Base-by-base conservation (phyloP, 495 filamentous ascomycete genomes). In the Xylaria nigripes region DNA sequence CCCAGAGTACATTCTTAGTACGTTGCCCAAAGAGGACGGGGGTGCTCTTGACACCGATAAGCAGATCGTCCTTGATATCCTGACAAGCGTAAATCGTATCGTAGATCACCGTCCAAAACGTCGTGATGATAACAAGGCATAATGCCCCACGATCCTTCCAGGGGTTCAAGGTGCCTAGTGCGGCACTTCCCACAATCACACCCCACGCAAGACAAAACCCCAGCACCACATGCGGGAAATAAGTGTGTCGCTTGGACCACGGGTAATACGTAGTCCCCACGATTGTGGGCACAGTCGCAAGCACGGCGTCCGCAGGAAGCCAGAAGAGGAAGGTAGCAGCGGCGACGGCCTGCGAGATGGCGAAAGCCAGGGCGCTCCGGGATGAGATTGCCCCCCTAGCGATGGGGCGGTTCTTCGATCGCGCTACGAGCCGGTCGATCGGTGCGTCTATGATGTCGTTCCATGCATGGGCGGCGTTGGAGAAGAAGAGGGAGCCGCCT, bases 41-140 rank as follows among this genome's bases (percentile, higher is more conserved):
- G 55, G 70, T 62, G 12, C 55, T 60, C 55, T 62, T 65, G 6
- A 76, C 59, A 1, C 70, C 71, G 0, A 58, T 65, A 19, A 70
- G 66, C 4, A 64, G 23, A 50, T 79, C 76, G 27, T 76, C 72
- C 24, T 59, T 45, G 0, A 68, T 5, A 54, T 79, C 76, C 48
- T 73, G 70, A 45, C 68, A 61, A 0, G 69, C 72, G 47, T 77
- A 79, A 12, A 76, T 57, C 0, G 67, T 74, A 49, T 77, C 74
- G 53, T 70, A 76, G 21, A 74, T 67, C 3, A 48, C 19, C 3
- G 68, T 70, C 70, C 71, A 75, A 7, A 67, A 13, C 2, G 65
- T 49, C 25, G 25, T 49, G 4, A 58, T 46, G 10, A 50, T n/a
- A 9, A 44, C 15, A 42, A 60, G 55, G 15, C 32, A 36, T 12